Conservation (phyloP, 768 basidiomycete genomes). For the Hypsizygus marmoreus region DNA sequence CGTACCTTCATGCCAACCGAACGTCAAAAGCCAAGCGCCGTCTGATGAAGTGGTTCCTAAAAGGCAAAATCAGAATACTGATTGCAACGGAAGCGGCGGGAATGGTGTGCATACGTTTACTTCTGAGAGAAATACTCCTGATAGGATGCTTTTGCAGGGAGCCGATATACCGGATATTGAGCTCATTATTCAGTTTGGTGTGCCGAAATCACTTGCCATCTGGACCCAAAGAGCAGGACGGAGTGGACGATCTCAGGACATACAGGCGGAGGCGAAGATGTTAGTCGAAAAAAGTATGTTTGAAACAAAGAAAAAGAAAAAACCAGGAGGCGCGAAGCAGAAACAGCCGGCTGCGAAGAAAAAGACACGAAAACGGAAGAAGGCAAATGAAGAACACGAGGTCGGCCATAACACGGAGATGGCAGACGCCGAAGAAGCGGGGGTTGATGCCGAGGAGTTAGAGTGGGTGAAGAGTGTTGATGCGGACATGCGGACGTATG, state of each 20-base stretch:
- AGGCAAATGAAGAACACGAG: too few species aligned
- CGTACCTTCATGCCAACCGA: too few species aligned
- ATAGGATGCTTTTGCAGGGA: constrained; percentile 20
- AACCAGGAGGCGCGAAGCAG: neutral
- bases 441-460: constrained; percentile 4
- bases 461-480: constrained; percentile 34
- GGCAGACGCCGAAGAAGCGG: neutral
- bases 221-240: constrained; percentile 35
- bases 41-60: constrained; percentile 18
- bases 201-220: constrained; percentile 29
- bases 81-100: constrained; percentile 33
- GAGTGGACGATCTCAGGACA: constrained; percentile 20
- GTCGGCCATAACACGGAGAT: too few species aligned
- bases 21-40: constrained; percentile 18
- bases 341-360: neutral
- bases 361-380: constrained; percentile 2
- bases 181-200: constrained; percentile 35
- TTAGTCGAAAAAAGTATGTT: constrained; percentile 31
- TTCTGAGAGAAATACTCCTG: neutral
- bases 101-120: constrained; percentile 30
- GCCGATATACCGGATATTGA: constrained; percentile 38
- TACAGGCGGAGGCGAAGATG: constrained; percentile 28
- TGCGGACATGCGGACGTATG: constrained; percentile 26
- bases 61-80: constrained; percentile 24
- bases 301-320: constrained; percentile 19